phyloP scores from a whole-genome alignment of 331 rosid species.

The Quercus tomentella region DNA sequence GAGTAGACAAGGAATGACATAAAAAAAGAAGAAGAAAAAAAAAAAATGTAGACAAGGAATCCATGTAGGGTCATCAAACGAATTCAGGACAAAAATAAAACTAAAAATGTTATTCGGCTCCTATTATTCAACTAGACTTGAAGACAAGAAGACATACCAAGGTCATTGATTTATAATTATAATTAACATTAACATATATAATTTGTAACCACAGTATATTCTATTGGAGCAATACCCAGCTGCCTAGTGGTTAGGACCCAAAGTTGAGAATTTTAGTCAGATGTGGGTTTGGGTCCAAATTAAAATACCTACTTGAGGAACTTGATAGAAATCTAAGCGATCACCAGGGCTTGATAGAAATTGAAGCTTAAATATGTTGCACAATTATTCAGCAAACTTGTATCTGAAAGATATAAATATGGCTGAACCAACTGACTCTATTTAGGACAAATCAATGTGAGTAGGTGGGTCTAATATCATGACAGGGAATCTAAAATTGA shows the following conservation, averaged over 20 bases:
- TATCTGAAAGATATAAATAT: slow-evolving; percentile 26
- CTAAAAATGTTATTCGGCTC: too few species aligned
- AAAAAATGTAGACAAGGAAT: slow-evolving; percentile 4
- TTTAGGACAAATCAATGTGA: background rate
- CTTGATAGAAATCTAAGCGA: background rate
- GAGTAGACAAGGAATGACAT: slow-evolving; percentile 2
- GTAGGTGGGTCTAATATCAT: slow-evolving; percentile 42
- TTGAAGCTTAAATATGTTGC: background rate
- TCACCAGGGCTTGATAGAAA: background rate
- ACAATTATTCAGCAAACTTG: slow-evolving; percentile 7
- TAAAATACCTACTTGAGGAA: background rate
- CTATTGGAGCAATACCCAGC: slow-evolving; percentile 15
- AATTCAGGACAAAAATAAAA: slow-evolving; percentile 19
- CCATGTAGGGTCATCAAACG: slow-evolving; percentile 27
- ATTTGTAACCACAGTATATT: slow-evolving; percentile 4
- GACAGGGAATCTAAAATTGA: slow-evolving; percentile 56
- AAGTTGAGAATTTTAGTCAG: too few species aligned
- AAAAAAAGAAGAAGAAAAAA: too few species aligned
- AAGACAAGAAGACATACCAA: slow-evolving; percentile 19
- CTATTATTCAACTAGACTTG: background rate
- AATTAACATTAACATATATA: background rate
- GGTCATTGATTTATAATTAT: background rate
- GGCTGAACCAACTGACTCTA: slow-evolving; percentile 4
- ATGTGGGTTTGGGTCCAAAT: background rate
- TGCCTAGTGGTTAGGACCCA: slow-evolving; percentile 10